These are phyloP conservation scores for Coemansia sp. DNA, from an alignment of 192 early-diverging fungal genomes.

Conservation along the genomic window DNA sequence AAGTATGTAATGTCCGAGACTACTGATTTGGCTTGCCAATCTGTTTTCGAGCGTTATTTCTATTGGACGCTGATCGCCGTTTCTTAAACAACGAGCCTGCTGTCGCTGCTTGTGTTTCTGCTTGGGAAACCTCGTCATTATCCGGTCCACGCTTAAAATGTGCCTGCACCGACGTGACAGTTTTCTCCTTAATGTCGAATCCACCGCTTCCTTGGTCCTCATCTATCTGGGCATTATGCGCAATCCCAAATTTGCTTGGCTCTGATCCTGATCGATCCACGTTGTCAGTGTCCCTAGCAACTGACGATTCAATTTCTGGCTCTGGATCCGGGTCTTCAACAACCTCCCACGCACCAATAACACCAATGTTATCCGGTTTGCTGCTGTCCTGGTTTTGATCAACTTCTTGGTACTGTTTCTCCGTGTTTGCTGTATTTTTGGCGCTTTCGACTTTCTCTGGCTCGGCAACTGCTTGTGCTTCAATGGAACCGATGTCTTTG, in stretches of 20 bases:
- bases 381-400: neutral
- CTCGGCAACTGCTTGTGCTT: neutral
- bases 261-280: neutral
- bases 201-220: slow-evolving; percentile 9
- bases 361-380: slow-evolving; percentile 24
- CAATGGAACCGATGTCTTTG: slow-evolving; percentile 14
- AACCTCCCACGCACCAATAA: slow-evolving; percentile 47
- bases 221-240: neutral
- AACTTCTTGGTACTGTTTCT: neutral
- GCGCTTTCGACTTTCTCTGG: neutral
- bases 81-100: slow-evolving; percentile 34
- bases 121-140: neutral
- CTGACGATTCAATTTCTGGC: neutral
- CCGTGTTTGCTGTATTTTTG: neutral
- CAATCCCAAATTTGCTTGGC: neutral
- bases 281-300: neutral
- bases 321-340: slow-evolving; percentile 23
- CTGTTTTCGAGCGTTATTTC: slow-evolving; percentile 29
- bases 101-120: neutral
- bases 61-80: slow-evolving; percentile 31
- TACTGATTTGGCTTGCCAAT: slow-evolving; percentile 7
- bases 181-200: slow-evolving; percentile 47
- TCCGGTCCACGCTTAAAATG: neutral
- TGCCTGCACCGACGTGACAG: slow-evolving; percentile 1
- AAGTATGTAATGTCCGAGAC: no score